A percentile compares a stretch with the other conserved stretches of the same genome.
phyloP scores from a whole-genome alignment of 371 early-diverging fungal genomes.

The Mucor indicus region DNA sequence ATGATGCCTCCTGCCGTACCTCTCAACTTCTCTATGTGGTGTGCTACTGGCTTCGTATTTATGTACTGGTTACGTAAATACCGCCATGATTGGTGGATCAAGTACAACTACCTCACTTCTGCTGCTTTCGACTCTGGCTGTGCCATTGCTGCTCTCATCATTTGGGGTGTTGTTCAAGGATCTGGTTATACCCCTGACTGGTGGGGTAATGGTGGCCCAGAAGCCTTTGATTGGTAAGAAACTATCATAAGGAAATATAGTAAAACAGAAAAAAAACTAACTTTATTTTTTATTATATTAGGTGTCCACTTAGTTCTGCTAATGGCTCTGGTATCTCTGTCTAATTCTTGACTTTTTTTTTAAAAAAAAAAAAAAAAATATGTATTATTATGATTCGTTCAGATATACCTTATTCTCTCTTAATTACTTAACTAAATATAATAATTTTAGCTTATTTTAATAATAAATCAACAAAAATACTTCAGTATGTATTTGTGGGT shows the following conservation, averaged over 20 bases:
- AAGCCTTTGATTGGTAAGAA: neutral
- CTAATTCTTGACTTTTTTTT: no score
- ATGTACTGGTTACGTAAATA: slow-evolving; percentile 58
- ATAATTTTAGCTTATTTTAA: no score
- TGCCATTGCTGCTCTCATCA: slow-evolving; percentile 48
- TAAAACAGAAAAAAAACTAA: no score
- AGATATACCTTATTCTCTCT: no score
- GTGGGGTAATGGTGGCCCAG: slow-evolving; percentile 40
- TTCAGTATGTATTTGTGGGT: no score
- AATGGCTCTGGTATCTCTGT: no score
- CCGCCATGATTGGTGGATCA: slow-evolving; percentile 61
- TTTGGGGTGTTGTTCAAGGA: slow-evolving; percentile 42
- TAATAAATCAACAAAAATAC: no score
- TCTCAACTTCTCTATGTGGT: slow-evolving; percentile 62
- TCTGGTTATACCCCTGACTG: slow-evolving; percentile 21
- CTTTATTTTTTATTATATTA: slow-evolving; percentile 12
- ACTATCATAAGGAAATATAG: neutral
- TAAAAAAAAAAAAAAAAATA: neutral
- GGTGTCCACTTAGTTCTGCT: no score
- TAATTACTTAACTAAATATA: no score
- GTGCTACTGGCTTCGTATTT: slow-evolving; percentile 59
- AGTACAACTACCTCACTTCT: slow-evolving; percentile 73
- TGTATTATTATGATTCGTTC: no score
- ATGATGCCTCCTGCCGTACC: slow-evolving; percentile 70
- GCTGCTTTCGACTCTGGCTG: slow-evolving; percentile 74